Evolutionary conservation across 371 early-diverging fungal genomes (phyloP), one percentile per base, ranked within the genome.

Genomic region (Coemansia sp.): DNA sequence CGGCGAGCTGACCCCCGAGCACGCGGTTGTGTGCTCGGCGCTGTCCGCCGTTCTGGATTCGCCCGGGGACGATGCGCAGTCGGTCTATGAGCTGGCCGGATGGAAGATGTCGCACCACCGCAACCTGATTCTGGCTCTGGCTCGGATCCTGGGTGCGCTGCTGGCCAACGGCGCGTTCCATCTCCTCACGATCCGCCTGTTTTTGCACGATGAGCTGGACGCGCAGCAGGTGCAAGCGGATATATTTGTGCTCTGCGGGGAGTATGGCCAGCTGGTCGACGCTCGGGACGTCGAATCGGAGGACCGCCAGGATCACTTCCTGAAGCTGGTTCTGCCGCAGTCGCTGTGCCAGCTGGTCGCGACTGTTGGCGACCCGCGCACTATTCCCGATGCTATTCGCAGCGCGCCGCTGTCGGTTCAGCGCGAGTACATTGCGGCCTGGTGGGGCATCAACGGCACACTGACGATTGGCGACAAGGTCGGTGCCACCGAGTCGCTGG

Each of bases 361-460:
- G 24, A 10, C 3, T 18, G 36, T 40, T 8, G 53, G 18, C 10
- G 16, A 7, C 4, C 49, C 31, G 37, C 9, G 55, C 36, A 40
- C 12, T 9, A 36, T 51, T 0, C 60, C 55, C 4, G 12, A 10
- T 8, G 33, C 12, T 7, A 54, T 72, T 29, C 24, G 31, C 5
- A 24, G 37, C 18, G 72, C 72, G 1, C 77, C 77, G 1, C 31
- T 10, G 11, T 60, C 68, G 2, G 77, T 77, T 33, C 67, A 62
- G 62, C 72, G 77, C 51, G 77, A 77, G 54, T 77, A 62, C 18
- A 42, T 77, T 10, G 77, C 77, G 1, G 72, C 77, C 1, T 77
- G 77, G 77, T 72, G 68, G 68, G 77, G 77, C 52, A 37, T 54
- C 12, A 24, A 16, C 5, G 7, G 50, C 50, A 18, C 18, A 14